A percentile compares a stretch with the other conserved stretches of the same genome.
phyloP scores from a whole-genome alignment of 441 rosid species.

The Populus trichocarpa region DNA sequence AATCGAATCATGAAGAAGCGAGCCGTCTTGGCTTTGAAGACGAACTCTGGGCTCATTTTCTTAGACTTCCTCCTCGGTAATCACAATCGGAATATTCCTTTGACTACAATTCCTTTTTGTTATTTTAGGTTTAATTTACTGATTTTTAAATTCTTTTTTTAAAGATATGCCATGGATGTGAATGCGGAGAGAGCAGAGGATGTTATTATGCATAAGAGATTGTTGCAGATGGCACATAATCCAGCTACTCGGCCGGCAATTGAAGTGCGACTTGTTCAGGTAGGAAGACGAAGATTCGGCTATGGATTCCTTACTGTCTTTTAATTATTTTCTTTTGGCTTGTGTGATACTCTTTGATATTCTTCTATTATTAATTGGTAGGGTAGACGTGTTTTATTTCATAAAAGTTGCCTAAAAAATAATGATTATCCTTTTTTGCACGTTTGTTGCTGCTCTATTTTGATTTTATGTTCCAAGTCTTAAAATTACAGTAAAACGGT shows the following conservation, averaged over 20 bases:
- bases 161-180: constrained; percentile 63
- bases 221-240: constrained; percentile 47
- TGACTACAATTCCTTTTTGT: background rate
- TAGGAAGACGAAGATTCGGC: constrained; percentile 19
- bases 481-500: too few species aligned
- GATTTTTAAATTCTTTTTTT: background rate
- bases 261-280: constrained; percentile 63
- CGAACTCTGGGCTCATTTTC: constrained; percentile 62
- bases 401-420: background rate
- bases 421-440: background rate
- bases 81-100: background rate
- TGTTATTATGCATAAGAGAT: constrained; percentile 65
- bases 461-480: background rate
- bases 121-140: background rate
- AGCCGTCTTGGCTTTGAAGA: constrained; percentile 46
- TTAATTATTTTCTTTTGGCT: constrained; percentile 13
- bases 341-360: constrained; percentile 14
- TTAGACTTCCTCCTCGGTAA: constrained; percentile 43
- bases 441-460: background rate
- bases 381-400: constrained; percentile 7
- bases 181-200: constrained; percentile 64
- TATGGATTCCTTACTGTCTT: constrained; percentile 9
- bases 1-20: constrained; percentile 35
- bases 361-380: constrained; percentile 17
- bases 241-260: constrained; percentile 56